Base-by-base conservation (phyloP, 1,284 basidiomycete species). In the Rhizoctonia solani region DNA sequence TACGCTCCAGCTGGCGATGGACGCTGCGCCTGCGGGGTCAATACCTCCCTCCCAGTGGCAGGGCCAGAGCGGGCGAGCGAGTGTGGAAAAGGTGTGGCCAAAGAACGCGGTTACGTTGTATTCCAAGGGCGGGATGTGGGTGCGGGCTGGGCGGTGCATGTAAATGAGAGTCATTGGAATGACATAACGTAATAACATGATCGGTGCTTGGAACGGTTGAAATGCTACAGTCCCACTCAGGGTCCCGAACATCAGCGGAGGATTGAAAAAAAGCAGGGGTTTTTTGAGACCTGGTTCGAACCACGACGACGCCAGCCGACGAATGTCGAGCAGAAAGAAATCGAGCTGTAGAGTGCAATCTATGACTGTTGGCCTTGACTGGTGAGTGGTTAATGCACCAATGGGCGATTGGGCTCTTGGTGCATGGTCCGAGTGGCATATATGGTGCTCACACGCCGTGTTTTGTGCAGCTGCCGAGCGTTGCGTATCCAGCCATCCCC, bases 31-130 rank as follows among this genome's bases (percentile, higher is more conserved):
- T 6, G 42, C 55, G 13, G 56, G 44, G 14, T 47, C 30, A 41
- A 23, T 67, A 8, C 70, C 70, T 8, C 70, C 70, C 0, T 50
- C 27, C 6, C 25, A 23, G 14, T 71, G 70, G 68, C 59, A 68
- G 29, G 27, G 21, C 3, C 37, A 34, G 9, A 44, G 59, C n/a
- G 68, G 70, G 0, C 56, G 67, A n/a, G 55, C 63, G n/a, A 44
- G 49, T 2, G 14, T 69, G 4, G 70, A 68, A 27, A 47, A 67
- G 44, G 42, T 65, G 2, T 71, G 70, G 66, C 70, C 68, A 27
- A 50, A 44, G 29, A 52, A 30, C 8, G 65, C 50, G 2, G 29
- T 71, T 5, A 71, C 70, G 42, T 25, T 71, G 25, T 69, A 65
- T 41, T 44, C 65, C 37, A 69, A 68, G 56, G 37, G 54, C 44